Percentiles rank a stretch among this genome's conserved stretches.
phyloP scores from a whole-genome alignment of 169 alveolate species.

The Plasmodium relictum region DNA sequence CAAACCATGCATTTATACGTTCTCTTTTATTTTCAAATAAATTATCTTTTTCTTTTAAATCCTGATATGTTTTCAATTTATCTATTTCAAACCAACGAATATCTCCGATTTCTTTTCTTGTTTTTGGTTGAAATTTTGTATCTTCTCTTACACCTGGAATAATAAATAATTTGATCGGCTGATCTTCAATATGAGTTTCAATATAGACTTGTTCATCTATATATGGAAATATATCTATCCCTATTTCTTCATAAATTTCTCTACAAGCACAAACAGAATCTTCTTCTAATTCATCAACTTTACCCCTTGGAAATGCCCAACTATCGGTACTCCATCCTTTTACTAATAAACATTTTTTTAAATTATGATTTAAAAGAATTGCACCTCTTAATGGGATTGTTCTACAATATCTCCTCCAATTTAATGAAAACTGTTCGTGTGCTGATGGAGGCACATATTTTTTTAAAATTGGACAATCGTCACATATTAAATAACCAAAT shows the following conservation, averaged over 20 bases:
- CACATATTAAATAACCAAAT: conserved; percentile 88
- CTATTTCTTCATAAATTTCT: conserved; percentile 95
- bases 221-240: conserved; percentile 88
- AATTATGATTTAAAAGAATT: conserved; percentile 86
- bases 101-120: conserved; percentile 89
- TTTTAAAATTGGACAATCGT: conserved; percentile 88
- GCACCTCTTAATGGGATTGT: conserved; percentile 93
- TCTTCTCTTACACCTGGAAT: conserved; percentile 91
- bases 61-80: conserved; percentile 64
- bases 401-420: conserved; percentile 88
- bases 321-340: conserved; percentile 90
- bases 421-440: conserved; percentile 80
- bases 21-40: conserved; percentile 77
- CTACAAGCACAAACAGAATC: conserved; percentile 95
- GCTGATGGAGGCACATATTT: conserved; percentile 83
- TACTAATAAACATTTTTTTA: conserved; percentile 88
- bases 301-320: conserved; percentile 96
- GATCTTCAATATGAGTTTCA: conserved; percentile 87
- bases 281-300: conserved; percentile 93
- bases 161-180: conserved; percentile 87
- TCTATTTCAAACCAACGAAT: conserved; percentile 88
- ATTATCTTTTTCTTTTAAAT: conserved; percentile 53
- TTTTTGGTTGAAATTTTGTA: conserved; percentile 85
- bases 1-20: conserved; percentile 56
- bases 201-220: conserved; percentile 85